Conservation (phyloP, 2,329 filamentous ascomycete genomes). For the Helminthosporium solani region DNA sequence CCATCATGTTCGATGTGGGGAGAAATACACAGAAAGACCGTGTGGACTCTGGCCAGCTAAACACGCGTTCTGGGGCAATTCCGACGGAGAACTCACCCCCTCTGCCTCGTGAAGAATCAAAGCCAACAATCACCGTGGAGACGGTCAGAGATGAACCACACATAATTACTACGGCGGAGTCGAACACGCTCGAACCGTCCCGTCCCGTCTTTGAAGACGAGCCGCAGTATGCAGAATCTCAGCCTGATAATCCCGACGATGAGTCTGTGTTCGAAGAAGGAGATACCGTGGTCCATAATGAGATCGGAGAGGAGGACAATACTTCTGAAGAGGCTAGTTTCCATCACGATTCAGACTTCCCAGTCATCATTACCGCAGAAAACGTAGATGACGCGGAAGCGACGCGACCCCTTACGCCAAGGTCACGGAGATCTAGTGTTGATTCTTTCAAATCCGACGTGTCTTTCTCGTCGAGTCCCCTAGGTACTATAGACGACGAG, state of each 20-base stretch:
- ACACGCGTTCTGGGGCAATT: constrained; percentile 12
- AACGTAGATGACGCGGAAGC: constrained; percentile 11
- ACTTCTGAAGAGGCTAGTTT: constrained; percentile 3
- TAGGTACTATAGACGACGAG: constrained; percentile 33
- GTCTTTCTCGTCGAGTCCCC: constrained; percentile 36
- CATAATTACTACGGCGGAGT: constrained; percentile 1
- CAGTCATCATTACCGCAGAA: constrained; percentile 22
- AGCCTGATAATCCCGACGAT: constrained; percentile 16
- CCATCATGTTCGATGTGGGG: constrained; percentile 63
- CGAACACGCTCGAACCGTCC: not conserved
- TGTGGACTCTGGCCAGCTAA: not conserved
- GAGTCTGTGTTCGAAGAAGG: constrained; percentile 38
- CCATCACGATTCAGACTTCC: constrained; percentile 15
- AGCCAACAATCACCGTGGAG: not conserved
- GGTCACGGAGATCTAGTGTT: constrained; percentile 31
- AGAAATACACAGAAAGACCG: constrained; percentile 20
- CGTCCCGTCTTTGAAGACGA: not conserved
- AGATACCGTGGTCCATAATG: constrained; percentile 37
- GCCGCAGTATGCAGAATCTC: not conserved
- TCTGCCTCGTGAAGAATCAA: not conserved
- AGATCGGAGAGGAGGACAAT: constrained; percentile 16
- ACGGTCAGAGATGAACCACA: not conserved
- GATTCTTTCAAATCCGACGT: constrained; percentile 32
- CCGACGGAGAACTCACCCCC: not conserved
- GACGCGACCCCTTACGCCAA: constrained; percentile 33